phyloP scores from a whole-genome alignment of 345 rosid species.

The Zanthoxylum bungeanum region DNA sequence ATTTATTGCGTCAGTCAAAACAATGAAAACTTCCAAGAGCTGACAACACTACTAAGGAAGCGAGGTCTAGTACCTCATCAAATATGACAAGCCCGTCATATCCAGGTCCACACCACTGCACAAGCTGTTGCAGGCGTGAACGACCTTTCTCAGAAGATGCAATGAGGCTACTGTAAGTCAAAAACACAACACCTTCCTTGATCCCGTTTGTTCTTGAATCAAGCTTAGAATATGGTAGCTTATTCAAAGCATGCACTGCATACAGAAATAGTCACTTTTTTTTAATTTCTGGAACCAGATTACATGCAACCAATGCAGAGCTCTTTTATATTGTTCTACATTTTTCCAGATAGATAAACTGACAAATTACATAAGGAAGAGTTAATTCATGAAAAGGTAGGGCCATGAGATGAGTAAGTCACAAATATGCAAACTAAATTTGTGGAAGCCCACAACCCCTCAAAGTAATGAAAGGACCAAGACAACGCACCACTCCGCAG shows the following conservation, averaged over 20 bases:
- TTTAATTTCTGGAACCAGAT: constrained; percentile 11
- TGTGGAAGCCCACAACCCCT: background rate
- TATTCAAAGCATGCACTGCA: constrained; percentile 97
- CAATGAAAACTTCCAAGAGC: constrained; percentile 4
- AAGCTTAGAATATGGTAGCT: constrained; percentile 94
- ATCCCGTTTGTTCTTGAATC: constrained; percentile 90
- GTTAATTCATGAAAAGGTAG: background rate
- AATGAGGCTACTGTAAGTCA: constrained; percentile 96
- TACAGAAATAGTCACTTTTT: constrained; percentile 18
- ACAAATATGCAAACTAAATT: background rate
- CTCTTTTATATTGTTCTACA: background rate
- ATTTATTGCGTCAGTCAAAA: constrained; percentile 19
- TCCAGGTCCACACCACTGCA: constrained; percentile 91
- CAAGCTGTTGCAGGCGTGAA: constrained; percentile 97
- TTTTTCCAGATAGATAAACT: background rate
- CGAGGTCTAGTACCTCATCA: constrained; percentile 65
- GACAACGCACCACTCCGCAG: background rate
- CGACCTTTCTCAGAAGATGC: constrained; percentile 99
- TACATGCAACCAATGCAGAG: background rate
- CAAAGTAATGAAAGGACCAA: background rate
- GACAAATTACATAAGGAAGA: background rate
- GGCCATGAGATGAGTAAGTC: background rate
- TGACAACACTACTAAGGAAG: constrained; percentile 17
- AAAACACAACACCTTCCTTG: constrained; percentile 85
- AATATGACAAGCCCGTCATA: constrained; percentile 89